Percentiles rank a stretch among this genome's conserved stretches.
Conservation (phyloP, 2,329 filamentous ascomycete species). For the Didymella sp. region DNA sequence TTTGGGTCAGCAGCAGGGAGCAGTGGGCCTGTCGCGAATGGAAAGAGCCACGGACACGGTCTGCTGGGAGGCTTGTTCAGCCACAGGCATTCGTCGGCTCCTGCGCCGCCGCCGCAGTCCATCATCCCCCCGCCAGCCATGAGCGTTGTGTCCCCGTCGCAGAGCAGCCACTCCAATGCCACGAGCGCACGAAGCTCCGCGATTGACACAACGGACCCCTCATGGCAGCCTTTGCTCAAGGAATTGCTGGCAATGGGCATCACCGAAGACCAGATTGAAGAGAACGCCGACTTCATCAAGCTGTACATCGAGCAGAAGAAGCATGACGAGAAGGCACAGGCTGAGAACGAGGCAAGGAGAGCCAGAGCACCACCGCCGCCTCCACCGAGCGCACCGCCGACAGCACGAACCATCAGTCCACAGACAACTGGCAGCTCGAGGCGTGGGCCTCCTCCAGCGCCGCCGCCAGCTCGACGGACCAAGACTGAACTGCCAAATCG, state of each 20-base stretch:
- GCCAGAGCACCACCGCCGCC: conserved; percentile 68
- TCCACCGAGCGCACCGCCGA: conserved; percentile 57
- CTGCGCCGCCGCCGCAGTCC: conserved; percentile 54
- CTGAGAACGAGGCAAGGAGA: conserved; percentile 58
- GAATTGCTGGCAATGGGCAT: conserved; percentile 71
- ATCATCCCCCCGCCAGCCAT: conserved; percentile 59
- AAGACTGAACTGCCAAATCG: conserved; percentile 51
- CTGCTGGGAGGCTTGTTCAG: conserved; percentile 61
- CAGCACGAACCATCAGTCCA: conserved; percentile 60
- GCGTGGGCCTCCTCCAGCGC: conserved; percentile 67
- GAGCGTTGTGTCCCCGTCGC: conserved; percentile 50
- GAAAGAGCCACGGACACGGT: conserved; percentile 52
- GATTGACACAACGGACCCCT: conserved; percentile 68
- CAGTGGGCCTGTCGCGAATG: conserved; percentile 35
- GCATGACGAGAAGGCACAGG: conserved; percentile 55
- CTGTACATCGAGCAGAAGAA: conserved; percentile 70
- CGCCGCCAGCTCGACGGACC: conserved; percentile 59
- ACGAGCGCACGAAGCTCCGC: conserved; percentile 52
- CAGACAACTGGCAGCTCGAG: conserved; percentile 68
- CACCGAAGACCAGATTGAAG: conserved; percentile 70
- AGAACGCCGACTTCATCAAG: conserved; percentile 73
- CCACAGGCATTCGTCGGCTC: conserved; percentile 56
- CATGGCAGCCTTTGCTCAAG: conserved; percentile 66
- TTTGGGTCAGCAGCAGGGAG: conserved; percentile 61
- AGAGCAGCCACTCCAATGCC: conserved; percentile 44